Evolutionary conservation across 2,329 filamentous ascomycete species (phyloP), one percentile per base, ranked within the genome.

Genomic region (Fusarium denticulatum): DNA sequence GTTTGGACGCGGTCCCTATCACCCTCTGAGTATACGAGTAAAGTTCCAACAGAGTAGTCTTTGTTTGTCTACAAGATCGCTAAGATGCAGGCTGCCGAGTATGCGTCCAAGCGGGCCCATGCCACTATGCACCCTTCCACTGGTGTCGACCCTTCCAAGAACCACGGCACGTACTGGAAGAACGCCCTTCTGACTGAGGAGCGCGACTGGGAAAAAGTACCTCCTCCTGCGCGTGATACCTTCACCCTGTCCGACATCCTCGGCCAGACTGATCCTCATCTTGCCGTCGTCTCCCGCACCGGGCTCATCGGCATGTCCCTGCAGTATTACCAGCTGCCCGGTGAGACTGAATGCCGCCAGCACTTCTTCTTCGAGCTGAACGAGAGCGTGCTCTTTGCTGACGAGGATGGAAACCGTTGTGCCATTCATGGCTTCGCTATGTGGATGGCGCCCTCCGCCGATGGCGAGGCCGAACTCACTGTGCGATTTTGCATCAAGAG

Each of bases 191-290:
- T 66, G 16, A 56, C 14, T 0, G 34, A 39, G 1, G 50, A 53
- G 20, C 34, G 34, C 32, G 14, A 58, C 55, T 70, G 67, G 65
- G 22, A 28, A 16, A 30, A 18, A 4, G 60, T 59, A 0, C 50
- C 66, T 12, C 45, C 68, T 8, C 61, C 68, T 2, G 16, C 8
- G 14, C 46, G 60, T 6, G 57, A 70, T 40, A 40, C n/a, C 2
- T 71, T 71, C 30, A 63, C 37, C 24, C 20, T 67, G 15, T n/a
- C 55, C 3, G 69, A 71, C 16, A 56, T 71, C 8, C 16, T 40
- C 6, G 8, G 36, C 6, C 28, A 57, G 3, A 50, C 45, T 1
- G 46, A 57, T 8, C 39, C 18, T 12, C 57, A 56, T 14, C 53
- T 72, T 26, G 55, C 46, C 0, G 47, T 60, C 0, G 53, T 59